A percentile compares a stretch with the other conserved stretches of the same genome.
Conservation (phyloP, 1,139 yeast species). For the Yamadazyma dendronema region DNA sequence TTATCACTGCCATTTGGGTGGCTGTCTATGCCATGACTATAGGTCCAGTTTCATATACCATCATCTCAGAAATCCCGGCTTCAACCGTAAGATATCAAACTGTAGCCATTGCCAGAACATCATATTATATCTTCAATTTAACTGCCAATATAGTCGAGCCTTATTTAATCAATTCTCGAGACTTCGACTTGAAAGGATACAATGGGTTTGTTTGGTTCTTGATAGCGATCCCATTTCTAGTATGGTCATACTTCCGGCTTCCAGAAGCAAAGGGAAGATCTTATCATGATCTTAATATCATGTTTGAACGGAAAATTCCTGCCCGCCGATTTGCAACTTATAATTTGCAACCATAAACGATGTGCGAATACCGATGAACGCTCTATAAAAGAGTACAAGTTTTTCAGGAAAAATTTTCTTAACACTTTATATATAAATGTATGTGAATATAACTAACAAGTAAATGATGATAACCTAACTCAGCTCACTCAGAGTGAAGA, state of each 20-base stretch:
- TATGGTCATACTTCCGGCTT: slow-evolving; percentile 20
- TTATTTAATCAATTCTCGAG: slow-evolving; percentile 20
- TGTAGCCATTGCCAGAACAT: slow-evolving; percentile 20
- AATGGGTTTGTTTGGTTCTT: slow-evolving; percentile 36
- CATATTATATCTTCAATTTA: slow-evolving; percentile 17
- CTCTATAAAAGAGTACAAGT: not conserved
- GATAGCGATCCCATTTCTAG: slow-evolving; percentile 19
- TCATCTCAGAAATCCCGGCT: slow-evolving; percentile 21
- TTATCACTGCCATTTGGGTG: slow-evolving; percentile 20
- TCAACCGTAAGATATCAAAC: slow-evolving; percentile 22
- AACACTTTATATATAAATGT: not conserved
- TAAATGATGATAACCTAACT: slow-evolving; percentile 51
- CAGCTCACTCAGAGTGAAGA: slow-evolving; percentile 54
- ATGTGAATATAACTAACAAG: slow-evolving; percentile 3
- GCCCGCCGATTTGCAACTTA: slow-evolving; percentile 9
- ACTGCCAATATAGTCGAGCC: slow-evolving; percentile 19
- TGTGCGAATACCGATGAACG: too few species aligned
- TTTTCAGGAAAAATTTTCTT: not conserved
- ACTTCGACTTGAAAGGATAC: slow-evolving; percentile 20
- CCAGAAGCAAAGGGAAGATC: slow-evolving; percentile 23
- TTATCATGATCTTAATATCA: slow-evolving; percentile 20
- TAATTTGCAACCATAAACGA: not conserved
- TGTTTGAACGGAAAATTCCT: slow-evolving; percentile 17
- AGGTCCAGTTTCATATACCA: slow-evolving; percentile 22
- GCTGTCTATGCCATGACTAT: slow-evolving; percentile 18